Evolutionary conservation across 768 basidiomycete species (phyloP).

Genomic region (Floccularia luteovirens): DNA sequence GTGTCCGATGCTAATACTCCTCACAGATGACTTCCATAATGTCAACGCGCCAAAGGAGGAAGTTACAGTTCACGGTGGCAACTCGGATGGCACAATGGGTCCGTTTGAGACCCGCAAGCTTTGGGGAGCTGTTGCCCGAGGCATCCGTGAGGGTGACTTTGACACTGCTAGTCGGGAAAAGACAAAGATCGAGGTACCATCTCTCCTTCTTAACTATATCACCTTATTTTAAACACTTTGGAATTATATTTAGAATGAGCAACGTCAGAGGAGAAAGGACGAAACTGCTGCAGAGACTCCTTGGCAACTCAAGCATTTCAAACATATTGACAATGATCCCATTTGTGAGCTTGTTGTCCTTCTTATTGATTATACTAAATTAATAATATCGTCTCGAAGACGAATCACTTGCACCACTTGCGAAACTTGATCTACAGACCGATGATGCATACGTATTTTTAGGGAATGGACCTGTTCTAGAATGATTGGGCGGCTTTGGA

Average conservation of each 20-base stretch:
- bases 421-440: constrained; percentile 56
- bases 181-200: constrained; percentile 88
- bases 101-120: constrained; percentile 83
- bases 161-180: constrained; percentile 88
- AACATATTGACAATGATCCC: constrained; percentile 59
- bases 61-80: constrained; percentile 53
- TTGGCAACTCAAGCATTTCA: constrained; percentile 79
- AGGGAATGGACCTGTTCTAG: constrained; percentile 49
- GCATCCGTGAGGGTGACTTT: constrained; percentile 88
- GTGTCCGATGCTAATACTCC: constrained; percentile 11
- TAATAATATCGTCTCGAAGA: constrained; percentile 28
- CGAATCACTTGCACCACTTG: constrained; percentile 53
- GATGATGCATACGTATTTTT: constrained; percentile 76
- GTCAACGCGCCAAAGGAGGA: constrained; percentile 70
- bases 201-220: constrained; percentile 20
- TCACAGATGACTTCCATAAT: constrained; percentile 75
- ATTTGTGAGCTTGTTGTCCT: constrained; percentile 43
- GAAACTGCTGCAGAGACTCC: constrained; percentile 64
- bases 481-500: too few species aligned
- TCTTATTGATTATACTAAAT: neutral
- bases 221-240: neutral
- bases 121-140: constrained; percentile 84
- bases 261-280: constrained; percentile 81
- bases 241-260: constrained; percentile 62
- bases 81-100: constrained; percentile 50